Evolutionary conservation across 208 protist species (phyloP), one percentile per base, ranked within the genome.

Genomic region (Wallacemonas sp.): DNA sequence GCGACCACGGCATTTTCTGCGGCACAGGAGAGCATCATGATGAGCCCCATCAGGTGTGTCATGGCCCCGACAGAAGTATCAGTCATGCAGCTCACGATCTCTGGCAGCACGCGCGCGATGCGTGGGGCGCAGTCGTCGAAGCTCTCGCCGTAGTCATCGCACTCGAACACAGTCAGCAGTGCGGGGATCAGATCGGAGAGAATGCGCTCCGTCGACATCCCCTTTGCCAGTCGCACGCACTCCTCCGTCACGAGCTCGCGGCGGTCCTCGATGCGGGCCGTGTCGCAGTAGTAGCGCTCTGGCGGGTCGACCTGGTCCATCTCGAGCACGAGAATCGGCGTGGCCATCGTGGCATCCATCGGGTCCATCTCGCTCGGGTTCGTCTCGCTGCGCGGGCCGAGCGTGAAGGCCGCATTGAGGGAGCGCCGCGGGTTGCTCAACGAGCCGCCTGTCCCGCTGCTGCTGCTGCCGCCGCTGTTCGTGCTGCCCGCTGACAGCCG

Each of bases 21-120:
- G 2, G 70, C 70, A 57, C 77, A 89, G 71, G 80, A 80, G 26
- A 92, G 70, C 64, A 78, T 70, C 83, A 89, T 87, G 68, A 92
- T 87, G 64, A 92, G 80, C 8, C 82, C 82, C 60, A 89, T 75
- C 71, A 92, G 87, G 73, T 82, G 76, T 5, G 71, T 68, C 54
- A 92, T 70, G 33, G 75, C 68, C 38, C 74, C 66, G 19, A 76
- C 76, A 3, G 65, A 66, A 32, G 67, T 61, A 4, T 47, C 58
- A 2, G 72, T 68, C 52, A 82, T 72, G 52, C 69, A 69, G 26
- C 64, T 62, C n/a, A 93, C 58, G 8, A 93, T 66, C 26, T 76
- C 62, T 34, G 87, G 83, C 52, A 93, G 65, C 26, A 79, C 61
- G 6, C 61, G 41, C 19, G 80, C 81, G 43, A 90, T 85, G 39